A percentile compares a stretch with the other conserved stretches of the same genome.
Conservation (phyloP, 2,329 filamentous ascomycete species). For the Ciborinia camelliae region DNA sequence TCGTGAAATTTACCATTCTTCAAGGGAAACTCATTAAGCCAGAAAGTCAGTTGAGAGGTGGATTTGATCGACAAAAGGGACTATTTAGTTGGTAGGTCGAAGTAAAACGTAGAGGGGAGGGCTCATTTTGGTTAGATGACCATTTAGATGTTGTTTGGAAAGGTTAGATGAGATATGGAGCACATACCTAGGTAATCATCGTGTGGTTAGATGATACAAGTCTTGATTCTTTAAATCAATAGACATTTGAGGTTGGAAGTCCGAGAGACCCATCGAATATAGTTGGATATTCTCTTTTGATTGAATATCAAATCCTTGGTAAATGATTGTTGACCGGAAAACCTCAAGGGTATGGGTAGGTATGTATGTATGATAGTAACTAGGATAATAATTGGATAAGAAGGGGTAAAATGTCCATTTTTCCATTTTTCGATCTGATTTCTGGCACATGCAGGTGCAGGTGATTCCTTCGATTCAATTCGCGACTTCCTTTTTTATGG, state of each 20-base stretch:
- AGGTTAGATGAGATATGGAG: constrained; percentile 10
- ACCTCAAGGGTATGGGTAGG: too few relatives aligned
- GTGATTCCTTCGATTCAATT: too few relatives aligned
- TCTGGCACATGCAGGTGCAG: too few relatives aligned
- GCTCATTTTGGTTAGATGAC: constrained; percentile 22
- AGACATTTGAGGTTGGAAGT: background rate
- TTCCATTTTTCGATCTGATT: background rate
- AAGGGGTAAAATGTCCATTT: background rate
- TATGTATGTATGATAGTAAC: too few relatives aligned
- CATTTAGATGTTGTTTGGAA: constrained; percentile 35
- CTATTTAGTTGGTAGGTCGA: constrained; percentile 84
- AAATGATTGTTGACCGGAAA: background rate
- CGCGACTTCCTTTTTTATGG: background rate
- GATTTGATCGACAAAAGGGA: constrained; percentile 80
- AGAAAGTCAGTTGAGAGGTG: constrained; percentile 76
- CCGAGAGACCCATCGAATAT: background rate
- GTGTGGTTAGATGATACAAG: background rate
- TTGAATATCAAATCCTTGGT: background rate
- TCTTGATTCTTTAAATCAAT: background rate
- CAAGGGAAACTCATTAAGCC: constrained; percentile 95
- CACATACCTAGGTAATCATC: background rate
- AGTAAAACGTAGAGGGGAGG: background rate
- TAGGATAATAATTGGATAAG: background rate
- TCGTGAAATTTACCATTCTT: constrained; percentile 82
- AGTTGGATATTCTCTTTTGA: background rate